Conservation (phyloP, 2,329 filamentous ascomycete genomes). For the Penicillium olsonii region DNA sequence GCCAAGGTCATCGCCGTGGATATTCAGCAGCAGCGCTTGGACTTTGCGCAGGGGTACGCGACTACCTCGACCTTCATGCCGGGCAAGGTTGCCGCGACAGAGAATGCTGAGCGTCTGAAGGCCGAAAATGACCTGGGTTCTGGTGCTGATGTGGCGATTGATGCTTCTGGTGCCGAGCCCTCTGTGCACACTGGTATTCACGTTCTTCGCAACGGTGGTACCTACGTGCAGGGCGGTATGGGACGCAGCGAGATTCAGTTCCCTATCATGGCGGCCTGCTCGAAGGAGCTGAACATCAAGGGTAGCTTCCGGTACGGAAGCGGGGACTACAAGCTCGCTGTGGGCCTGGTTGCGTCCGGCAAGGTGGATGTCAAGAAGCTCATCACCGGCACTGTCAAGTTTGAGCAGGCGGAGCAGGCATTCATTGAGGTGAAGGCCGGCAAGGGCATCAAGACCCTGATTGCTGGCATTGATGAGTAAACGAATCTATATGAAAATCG, state of each 20-base stretch:
- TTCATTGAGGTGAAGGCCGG: slow-evolving; percentile 85
- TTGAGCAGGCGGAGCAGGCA: slow-evolving; percentile 79
- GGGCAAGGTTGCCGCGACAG: slow-evolving; percentile 62
- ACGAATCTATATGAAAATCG: not conserved
- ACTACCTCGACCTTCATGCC: slow-evolving; percentile 59
- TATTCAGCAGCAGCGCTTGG: slow-evolving; percentile 75
- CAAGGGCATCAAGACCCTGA: slow-evolving; percentile 58
- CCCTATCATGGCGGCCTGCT: slow-evolving; percentile 86
- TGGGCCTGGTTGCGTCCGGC: slow-evolving; percentile 72
- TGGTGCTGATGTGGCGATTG: slow-evolving; percentile 77
- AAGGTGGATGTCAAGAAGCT: slow-evolving; percentile 75
- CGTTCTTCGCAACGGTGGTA: slow-evolving; percentile 69
- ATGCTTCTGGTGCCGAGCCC: slow-evolving; percentile 76
- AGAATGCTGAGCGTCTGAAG: slow-evolving; percentile 72
- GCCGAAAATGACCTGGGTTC: slow-evolving; percentile 62
- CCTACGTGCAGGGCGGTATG: slow-evolving; percentile 87
- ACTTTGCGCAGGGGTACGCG: slow-evolving; percentile 74
- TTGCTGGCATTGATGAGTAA: slow-evolving; percentile 39
- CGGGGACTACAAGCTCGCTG: slow-evolving; percentile 82
- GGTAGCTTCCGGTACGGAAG: slow-evolving; percentile 88
- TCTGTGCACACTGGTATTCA: slow-evolving; percentile 76
- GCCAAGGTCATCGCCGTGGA: slow-evolving; percentile 82
- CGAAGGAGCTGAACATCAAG: slow-evolving; percentile 83
- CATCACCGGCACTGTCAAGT: slow-evolving; percentile 74
- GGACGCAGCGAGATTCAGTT: slow-evolving; percentile 84